These are phyloP conservation scores for Neurospora sp. DNA, from an alignment of 495 filamentous ascomycete genomes.

Conservation along the genomic window DNA sequence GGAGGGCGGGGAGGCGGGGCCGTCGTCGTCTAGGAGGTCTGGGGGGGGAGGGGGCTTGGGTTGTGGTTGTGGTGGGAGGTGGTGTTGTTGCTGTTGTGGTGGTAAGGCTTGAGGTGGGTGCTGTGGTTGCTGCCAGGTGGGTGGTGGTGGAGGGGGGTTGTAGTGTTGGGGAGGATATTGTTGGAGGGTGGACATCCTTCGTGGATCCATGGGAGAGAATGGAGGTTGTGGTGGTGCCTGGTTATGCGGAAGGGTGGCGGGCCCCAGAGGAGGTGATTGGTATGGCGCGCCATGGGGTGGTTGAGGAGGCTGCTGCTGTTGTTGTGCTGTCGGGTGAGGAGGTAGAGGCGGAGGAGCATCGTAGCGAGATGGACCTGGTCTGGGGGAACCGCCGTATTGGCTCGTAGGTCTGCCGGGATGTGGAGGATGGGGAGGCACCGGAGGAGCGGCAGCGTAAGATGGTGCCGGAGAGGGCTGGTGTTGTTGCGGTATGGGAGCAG, in stretches of 20 bases:
- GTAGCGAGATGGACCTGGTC: conserved; percentile 29
- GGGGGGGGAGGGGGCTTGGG: conserved; percentile 46
- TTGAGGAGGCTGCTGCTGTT: conserved; percentile 9
- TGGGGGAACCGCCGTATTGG: conserved; percentile 17
- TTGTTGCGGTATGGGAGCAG: conserved; percentile 15
- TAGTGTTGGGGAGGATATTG: conserved; percentile 12
- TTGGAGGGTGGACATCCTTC: conserved; percentile 17
- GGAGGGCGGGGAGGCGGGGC: conserved; percentile 56
- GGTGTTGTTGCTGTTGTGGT: neutral
- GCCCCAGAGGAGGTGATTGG: conserved; percentile 5
- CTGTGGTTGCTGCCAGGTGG: conserved; percentile 14
- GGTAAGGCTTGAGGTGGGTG: neutral
- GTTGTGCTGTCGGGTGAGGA: conserved; percentile 12
- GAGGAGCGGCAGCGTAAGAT: conserved; percentile 13
- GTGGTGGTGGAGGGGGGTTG: conserved; percentile 10
- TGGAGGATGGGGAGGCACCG: conserved; percentile 28
- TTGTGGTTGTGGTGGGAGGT: conserved; percentile 1
- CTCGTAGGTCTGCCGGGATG: conserved; percentile 17
- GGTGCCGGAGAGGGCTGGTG: conserved; percentile 7
- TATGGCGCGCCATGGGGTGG: neutral
- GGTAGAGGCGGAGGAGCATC: conserved; percentile 34
- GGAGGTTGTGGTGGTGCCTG: conserved; percentile 22
- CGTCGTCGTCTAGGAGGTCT: conserved; percentile 57
- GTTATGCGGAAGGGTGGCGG: conserved; percentile 14
- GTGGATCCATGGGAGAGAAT: conserved; percentile 16